Conservation (phyloP, 176 grass and related monocot genomes). For the Oryza officinalis region DNA sequence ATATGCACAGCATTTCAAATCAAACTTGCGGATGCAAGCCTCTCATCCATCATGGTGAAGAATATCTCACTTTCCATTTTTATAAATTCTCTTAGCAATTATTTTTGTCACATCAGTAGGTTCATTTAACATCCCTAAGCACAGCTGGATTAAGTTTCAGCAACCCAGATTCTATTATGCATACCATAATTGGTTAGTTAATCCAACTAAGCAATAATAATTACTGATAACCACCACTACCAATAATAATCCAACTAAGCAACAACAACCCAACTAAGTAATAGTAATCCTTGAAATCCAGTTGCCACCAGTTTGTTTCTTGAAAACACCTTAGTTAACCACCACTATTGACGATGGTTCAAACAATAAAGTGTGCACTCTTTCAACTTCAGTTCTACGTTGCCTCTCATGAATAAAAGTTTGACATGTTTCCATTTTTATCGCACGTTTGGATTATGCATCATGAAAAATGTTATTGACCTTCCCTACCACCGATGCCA, state of each 20-base stretch:
- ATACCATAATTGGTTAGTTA: background rate
- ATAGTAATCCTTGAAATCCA: no score
- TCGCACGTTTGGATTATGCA: constrained; percentile 37
- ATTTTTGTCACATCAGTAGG: constrained; percentile 10
- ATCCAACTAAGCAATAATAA: background rate
- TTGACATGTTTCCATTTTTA: constrained; percentile 25
- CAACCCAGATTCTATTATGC: background rate
- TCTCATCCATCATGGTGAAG: constrained; percentile 33
- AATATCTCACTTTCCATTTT: constrained; percentile 5
- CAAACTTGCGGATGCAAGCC: background rate
- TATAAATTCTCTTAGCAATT: background rate
- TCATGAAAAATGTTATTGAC: constrained; percentile 13
- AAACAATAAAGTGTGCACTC: constrained; percentile 27
- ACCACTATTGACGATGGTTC: background rate
- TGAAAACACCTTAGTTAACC: constrained; percentile 15
- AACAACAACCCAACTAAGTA: no score
- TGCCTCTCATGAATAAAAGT: constrained; percentile 20
- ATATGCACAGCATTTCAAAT: background rate
- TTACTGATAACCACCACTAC: background rate
- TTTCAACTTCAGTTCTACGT: constrained; percentile 23
- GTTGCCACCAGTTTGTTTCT: background rate
- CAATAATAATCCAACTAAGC: no score
- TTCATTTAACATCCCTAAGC: constrained; percentile 19
- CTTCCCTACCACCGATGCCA: background rate
- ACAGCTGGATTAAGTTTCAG: constrained; percentile 15